Evolutionary conservation across 345 rosid genomes (phyloP).

Genomic region (Murraya koenigii): DNA sequence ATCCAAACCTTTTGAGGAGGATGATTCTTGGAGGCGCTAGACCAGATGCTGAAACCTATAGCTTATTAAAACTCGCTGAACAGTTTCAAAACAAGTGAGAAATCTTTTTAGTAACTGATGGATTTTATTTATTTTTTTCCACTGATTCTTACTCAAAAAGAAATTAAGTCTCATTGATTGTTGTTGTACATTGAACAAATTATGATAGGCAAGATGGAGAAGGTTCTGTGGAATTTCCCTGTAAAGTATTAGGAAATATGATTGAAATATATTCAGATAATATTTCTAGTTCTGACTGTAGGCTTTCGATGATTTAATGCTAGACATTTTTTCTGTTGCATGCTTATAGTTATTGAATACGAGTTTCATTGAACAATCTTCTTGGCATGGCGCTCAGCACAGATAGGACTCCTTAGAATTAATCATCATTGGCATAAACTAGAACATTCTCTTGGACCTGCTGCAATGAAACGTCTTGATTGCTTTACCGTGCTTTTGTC

Average conservation of each 20-base stretch:
- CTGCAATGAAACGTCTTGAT: not conserved
- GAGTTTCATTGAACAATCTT: not conserved
- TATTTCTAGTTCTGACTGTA: not conserved
- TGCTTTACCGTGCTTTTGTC: not conserved
- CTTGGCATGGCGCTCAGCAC: not conserved
- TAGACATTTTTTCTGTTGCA: not conserved
- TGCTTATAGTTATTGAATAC: not conserved
- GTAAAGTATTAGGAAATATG: not conserved
- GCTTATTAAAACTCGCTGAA: slow-evolving; percentile 76
- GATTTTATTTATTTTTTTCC: slow-evolving; percentile 1
- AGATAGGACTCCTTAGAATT: not conserved
- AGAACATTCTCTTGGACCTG: not conserved
- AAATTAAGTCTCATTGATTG: not conserved
- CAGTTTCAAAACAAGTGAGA: slow-evolving; percentile 35
- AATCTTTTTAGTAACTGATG: not conserved
- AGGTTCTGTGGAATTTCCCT: not conserved
- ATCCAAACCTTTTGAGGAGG: slow-evolving; percentile 76
- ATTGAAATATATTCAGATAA: not conserved
- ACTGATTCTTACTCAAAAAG: slow-evolving; percentile 5
- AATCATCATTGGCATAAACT: not conserved
- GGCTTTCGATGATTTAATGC: not conserved
- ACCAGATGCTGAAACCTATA: slow-evolving; percentile 91
- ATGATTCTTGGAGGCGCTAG: slow-evolving; percentile 89
- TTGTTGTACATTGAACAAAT: not conserved
- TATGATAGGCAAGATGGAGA: not conserved